These are phyloP conservation scores for Ailanthus altissimus DNA, from an alignment of 345 rosid species.

Conservation along the genomic window DNA sequence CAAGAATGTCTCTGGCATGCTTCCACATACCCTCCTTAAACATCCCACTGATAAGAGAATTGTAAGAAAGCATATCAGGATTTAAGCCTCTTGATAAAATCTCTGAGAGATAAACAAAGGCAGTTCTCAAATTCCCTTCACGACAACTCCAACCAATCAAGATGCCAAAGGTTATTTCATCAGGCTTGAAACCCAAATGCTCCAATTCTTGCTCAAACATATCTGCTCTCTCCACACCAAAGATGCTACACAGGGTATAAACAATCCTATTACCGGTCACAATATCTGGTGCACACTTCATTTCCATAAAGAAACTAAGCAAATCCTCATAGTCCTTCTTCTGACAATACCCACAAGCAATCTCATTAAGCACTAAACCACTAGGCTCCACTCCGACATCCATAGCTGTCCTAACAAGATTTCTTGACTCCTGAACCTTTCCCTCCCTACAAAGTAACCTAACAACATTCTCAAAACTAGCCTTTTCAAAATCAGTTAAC, in stretches of 20 bases:
- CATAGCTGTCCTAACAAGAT: constrained; percentile 52
- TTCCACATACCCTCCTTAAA: constrained; percentile 62
- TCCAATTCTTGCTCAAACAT: constrained; percentile 56
- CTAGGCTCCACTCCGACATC: constrained; percentile 48
- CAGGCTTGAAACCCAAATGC: constrained; percentile 55
- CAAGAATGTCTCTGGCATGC: constrained; percentile 43
- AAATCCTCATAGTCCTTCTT: constrained; percentile 80
- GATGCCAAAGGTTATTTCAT: constrained; percentile 64
- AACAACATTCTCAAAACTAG: constrained; percentile 42
- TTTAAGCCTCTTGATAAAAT: constrained; percentile 54
- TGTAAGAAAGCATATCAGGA: constrained; percentile 49
- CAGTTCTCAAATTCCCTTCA: constrained; percentile 54
- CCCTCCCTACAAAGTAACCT: constrained; percentile 60
- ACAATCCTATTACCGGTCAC: constrained; percentile 62
- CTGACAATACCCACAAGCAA: constrained; percentile 59
- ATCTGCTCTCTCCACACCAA: constrained; percentile 57
- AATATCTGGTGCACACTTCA: constrained; percentile 44
- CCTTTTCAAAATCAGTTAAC: constrained; percentile 31
- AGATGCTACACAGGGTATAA: constrained; percentile 46
- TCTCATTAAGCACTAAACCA: constrained; percentile 42
- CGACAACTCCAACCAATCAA: constrained; percentile 70
- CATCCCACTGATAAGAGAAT: constrained; percentile 58
- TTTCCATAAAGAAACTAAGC: constrained; percentile 49
- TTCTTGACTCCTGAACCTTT: constrained; percentile 66
- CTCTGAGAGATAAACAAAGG: constrained; percentile 53